Base-by-base conservation (phyloP, 2,329 filamentous ascomycete species). In the Trichoderma endophyticum region DNA sequence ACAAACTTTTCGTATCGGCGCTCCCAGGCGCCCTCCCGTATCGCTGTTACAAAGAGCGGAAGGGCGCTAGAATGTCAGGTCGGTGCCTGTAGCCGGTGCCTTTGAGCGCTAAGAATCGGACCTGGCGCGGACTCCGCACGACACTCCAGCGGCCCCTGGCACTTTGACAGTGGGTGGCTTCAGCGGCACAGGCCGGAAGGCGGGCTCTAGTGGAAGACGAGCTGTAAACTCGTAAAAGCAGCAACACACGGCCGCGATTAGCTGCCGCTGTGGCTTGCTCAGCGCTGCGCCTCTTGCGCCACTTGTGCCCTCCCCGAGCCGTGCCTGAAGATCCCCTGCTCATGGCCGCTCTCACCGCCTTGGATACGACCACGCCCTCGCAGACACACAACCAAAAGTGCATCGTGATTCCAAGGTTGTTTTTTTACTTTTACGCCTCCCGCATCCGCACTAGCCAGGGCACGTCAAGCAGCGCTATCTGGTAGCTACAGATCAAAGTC, bases 401-500 rank as follows among this genome's bases (percentile, higher is more conserved):
- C 28, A 39, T 48, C 34, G n/a, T 30, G 26, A 43, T n/a, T n/a
- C 39, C 39, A 43, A 43, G 39, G 24, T n/a, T 28, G 15, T 28
- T 48, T 26, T 28, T 48, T 32, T 21, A 7, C 39, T 43, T 54
- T 30, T 18, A 57, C 51, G 32, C 51, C 61, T 65, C 69, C 69
- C 69, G 60, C 69, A 48, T 71, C 51, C 5, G 62, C 43, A 71
- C 69, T 71, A 71, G 69, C 61, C 61, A 66, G 68, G 68, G 61
- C 59, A 60, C 65, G 32, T 18, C 18, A 26, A 64, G 39, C 24
- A 51, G 59, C 68, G 59, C 68, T 64, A 71, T 71, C 68, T 63
- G 39, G 68, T 64, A 71, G 67, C 60, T 57, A 64, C 69, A 71
- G 60, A 70, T 57, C 48, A 64, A 18, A 39, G 48, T 63, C 67